Evolutionary conservation across 345 rosid genomes (phyloP), one percentile per base, ranked within the genome.

Genomic region (Euclidium syriacum): DNA sequence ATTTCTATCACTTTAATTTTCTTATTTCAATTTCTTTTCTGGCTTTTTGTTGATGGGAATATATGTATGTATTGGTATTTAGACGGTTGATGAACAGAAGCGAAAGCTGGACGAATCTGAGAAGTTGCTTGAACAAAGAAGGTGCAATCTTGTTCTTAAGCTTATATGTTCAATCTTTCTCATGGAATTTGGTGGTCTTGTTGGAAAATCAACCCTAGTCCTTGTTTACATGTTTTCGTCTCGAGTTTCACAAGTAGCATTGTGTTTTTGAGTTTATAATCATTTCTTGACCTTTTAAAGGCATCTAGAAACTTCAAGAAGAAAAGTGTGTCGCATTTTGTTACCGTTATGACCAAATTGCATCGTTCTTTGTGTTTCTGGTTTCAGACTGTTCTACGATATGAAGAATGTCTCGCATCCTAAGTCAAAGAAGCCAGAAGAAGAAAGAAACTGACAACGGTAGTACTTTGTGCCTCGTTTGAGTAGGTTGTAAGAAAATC

Each of bases 71-170:
- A 11, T 30, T 7, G n/a, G 12, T 36, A 22, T 79, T 56, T 64
- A 85, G 96, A 85, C 91, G 8, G 87, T 86, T 30, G 84, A 91
- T 68, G 84, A 80, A 48, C 85, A 87, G 75, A 85, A 81, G 71
- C 43, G 19, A 52, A 80, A 81, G 77, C 62, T 83, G 41, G 91
- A 87, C 43, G 88, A 85, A 60, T 76, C 77, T n/a, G 80, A 76
- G 47, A 88, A 77, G 51, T 43, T 80, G 66, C 76, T 81, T 4
- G 76, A 78, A 55, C 88, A 83, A 58, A 64, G 90, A 65, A 86
- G 80, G 86, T 81, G 20, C 11, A 40, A 20, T 52, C 59, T 41
- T 58, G 60, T 24, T 30, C 56, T 24, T 27, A 6, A 58, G 17
- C 26, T 61, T 6, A 3, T 48, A 1, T 44, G 27, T 29, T 46